Conservation (phyloP, 1,284 basidiomycete genomes). For the Leccinum subrobustum region DNA sequence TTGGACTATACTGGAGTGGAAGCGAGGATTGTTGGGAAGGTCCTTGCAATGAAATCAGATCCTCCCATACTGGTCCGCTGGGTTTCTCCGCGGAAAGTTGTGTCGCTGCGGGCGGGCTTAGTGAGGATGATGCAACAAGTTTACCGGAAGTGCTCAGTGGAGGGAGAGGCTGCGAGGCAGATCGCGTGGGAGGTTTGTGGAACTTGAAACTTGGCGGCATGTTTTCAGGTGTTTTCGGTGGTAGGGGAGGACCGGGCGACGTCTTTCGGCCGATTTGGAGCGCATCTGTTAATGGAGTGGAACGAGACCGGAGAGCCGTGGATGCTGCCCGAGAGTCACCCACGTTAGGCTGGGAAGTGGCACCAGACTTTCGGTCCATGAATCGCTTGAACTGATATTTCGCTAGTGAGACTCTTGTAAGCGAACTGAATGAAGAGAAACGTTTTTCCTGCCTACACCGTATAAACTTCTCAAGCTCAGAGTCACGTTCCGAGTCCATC, state of each 20-base stretch:
- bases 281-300: constrained; percentile 10
- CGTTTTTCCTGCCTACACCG: constrained; percentile 45
- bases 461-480: constrained; percentile 83
- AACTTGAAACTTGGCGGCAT: constrained; percentile 21
- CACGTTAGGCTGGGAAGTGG: constrained; percentile 37
- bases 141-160: constrained; percentile 19
- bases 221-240: constrained; percentile 32
- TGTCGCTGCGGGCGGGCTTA: constrained; percentile 10
- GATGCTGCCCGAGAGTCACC: constrained; percentile 46
- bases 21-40: constrained; percentile 48
- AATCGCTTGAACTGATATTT: constrained; percentile 77
- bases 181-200: constrained; percentile 23
- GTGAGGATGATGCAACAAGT: constrained; percentile 5
- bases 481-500: constrained; percentile 76
- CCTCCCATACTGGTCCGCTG: constrained; percentile 45
- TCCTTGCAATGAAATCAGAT: constrained; percentile 49
- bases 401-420: constrained; percentile 38
- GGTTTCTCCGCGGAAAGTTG: constrained; percentile 21
- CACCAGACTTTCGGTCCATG: constrained; percentile 36
- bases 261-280: constrained; percentile 10
- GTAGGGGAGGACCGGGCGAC: constrained; percentile 27
- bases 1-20: constrained; percentile 48
- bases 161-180: constrained; percentile 33
- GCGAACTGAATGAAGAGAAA: neutral
- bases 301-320: constrained; percentile 5